Percentiles rank a stretch among this genome's conserved stretches.
Evolutionary conservation across 345 rosid genomes (phyloP).

Genomic region (Crucihimalaya himalaica): DNA sequence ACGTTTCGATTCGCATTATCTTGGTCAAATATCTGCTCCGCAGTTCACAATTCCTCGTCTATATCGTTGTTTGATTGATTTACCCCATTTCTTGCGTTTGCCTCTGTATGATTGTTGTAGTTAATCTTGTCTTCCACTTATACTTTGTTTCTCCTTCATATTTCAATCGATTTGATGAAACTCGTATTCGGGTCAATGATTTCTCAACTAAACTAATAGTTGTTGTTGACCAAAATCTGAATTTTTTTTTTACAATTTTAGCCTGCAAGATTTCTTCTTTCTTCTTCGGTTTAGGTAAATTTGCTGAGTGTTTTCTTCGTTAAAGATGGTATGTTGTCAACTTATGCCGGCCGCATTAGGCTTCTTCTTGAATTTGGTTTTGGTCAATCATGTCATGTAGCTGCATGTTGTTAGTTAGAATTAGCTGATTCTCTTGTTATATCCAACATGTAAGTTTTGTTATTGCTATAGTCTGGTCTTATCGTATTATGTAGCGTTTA

Average conservation of each 20-base stretch:
- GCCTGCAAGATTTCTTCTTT: neutral
- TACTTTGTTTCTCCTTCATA: neutral
- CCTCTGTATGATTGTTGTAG: neutral
- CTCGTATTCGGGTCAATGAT: neutral
- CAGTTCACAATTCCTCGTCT: constrained; percentile 3
- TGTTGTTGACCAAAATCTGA: constrained; percentile 29
- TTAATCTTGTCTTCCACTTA: neutral
- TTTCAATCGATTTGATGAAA: constrained; percentile 13
- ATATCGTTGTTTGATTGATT: constrained; percentile 4
- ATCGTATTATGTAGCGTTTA: neutral
- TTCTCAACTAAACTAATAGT: neutral
- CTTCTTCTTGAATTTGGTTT: constrained; percentile 10
- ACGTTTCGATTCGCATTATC: constrained; percentile 26
- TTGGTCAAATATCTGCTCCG: no score
- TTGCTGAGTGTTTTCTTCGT: constrained; percentile 6
- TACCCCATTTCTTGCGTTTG: no score
- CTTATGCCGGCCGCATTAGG: neutral
- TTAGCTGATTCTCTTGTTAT: constrained; percentile 9
- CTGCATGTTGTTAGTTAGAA: constrained; percentile 30
- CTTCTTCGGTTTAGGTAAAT: neutral
- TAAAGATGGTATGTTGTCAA: constrained; percentile 22
- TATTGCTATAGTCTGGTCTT: neutral
- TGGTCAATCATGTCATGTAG: constrained; percentile 21
- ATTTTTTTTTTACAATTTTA: neutral
- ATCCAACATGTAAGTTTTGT: constrained; percentile 20